Evolutionary conservation across 768 basidiomycete genomes (phyloP).

Genomic region (Lepiota venenata): DNA sequence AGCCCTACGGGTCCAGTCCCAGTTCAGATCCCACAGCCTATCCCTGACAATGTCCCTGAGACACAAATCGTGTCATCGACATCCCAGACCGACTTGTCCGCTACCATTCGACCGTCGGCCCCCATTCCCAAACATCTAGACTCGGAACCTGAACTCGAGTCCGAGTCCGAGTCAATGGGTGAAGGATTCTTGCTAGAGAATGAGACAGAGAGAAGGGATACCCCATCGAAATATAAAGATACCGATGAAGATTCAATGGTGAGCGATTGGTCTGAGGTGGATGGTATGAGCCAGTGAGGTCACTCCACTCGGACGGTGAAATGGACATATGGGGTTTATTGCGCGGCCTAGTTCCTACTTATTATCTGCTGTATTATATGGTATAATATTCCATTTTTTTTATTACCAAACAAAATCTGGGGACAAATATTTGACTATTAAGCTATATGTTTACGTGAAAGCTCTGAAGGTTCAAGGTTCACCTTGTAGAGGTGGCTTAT

Average conservation of each 20-base stretch:
- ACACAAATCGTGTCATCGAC: neutral
- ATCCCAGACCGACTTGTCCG: neutral
- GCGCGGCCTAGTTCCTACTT: neutral
- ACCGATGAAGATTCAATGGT: neutral
- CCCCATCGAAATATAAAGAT: neutral
- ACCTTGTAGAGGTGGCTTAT: too few relatives aligned
- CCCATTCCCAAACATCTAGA: neutral
- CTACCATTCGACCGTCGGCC: neutral
- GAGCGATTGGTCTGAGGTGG: constrained; percentile 9
- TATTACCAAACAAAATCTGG: too few relatives aligned
- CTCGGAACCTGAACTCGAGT: neutral
- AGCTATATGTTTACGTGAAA: too few relatives aligned
- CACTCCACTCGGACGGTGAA: too few relatives aligned
- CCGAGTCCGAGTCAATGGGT: neutral
- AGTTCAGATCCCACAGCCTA: neutral
- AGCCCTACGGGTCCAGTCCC: too few relatives aligned
- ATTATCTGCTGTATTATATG: too few relatives aligned
- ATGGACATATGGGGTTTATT: too few relatives aligned
- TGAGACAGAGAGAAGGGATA: neutral
- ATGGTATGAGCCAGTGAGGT: neutral
- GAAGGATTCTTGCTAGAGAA: neutral
- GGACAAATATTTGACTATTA: too few relatives aligned
- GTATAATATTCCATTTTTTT: too few relatives aligned
- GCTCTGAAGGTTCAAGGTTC: too few relatives aligned
- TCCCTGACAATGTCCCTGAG: neutral